Conservation (phyloP, 1,284 basidiomycete genomes). For the Cryptococcus hybrid region DNA sequence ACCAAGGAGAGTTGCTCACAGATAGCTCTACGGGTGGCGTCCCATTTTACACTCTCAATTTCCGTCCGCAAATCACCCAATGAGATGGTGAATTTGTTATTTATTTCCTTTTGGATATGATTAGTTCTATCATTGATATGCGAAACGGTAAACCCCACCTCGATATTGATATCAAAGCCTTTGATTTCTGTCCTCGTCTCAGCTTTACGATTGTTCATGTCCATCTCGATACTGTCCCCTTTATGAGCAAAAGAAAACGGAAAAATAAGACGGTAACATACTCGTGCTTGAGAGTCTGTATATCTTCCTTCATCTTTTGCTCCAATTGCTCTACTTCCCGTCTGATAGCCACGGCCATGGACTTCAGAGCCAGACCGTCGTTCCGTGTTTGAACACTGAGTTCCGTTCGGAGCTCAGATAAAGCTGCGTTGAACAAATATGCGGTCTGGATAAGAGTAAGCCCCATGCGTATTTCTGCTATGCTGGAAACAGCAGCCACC, state of each 20-base stretch:
- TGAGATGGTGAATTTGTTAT: conserved; percentile 80
- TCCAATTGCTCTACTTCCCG: conserved; percentile 85
- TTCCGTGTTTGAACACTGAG: conserved; percentile 79
- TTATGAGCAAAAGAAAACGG: too few species aligned
- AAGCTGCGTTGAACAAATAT: conserved; percentile 90
- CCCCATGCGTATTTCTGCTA: too few species aligned
- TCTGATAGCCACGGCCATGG: conserved; percentile 71
- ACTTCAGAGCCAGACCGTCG: conserved; percentile 75
- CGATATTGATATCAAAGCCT: conserved; percentile 79
- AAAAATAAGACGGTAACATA: conserved; percentile 46
- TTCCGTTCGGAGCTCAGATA: conserved; percentile 88
- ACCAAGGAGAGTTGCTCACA: conserved; percentile 56
- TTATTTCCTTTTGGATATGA: conserved; percentile 61
- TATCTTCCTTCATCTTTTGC: conserved; percentile 91
- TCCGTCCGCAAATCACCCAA: conserved; percentile 82
- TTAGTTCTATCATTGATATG: too few species aligned
- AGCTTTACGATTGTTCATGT: conserved; percentile 89
- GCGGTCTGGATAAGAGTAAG: conserved; percentile 70
- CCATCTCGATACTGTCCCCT: conserved; percentile 90
- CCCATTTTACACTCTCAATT: conserved; percentile 88
- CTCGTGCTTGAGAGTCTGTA: conserved; percentile 89
- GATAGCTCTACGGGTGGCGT: conserved; percentile 82
- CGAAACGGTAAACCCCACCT: too few species aligned
- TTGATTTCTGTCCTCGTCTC: conserved; percentile 89
- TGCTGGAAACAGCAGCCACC: too few species aligned